Percentiles rank a stretch among this genome's conserved stretches.
Evolutionary conservation across 2,329 filamentous ascomycete genomes (phyloP).

Genomic region (Coniella lustricola): DNA sequence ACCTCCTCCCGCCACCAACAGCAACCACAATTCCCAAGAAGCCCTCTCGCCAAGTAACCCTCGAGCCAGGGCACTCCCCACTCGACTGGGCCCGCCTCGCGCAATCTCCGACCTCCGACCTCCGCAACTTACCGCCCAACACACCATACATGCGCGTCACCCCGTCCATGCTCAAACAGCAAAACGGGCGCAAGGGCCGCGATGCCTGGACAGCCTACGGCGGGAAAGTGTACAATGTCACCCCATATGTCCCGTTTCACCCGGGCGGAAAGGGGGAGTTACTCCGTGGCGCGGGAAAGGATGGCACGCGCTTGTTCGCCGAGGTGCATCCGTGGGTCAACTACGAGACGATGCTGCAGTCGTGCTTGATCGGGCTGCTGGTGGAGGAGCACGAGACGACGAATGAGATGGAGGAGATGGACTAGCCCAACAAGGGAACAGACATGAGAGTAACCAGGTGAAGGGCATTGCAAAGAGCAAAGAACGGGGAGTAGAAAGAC

Average conservation of each 20-base stretch:
- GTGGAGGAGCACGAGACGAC: constrained; percentile 45
- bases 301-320: constrained; percentile 57
- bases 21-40: constrained; percentile 33
- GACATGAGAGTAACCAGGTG: too few species aligned
- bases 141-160: constrained; percentile 65
- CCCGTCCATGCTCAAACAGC: constrained; percentile 67
- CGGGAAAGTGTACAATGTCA: constrained; percentile 90
- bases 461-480: neutral
- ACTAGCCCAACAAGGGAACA: constrained; percentile 28
- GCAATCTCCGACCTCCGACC: constrained; percentile 50
- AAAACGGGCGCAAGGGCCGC: constrained; percentile 75
- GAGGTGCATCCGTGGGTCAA: constrained; percentile 68
- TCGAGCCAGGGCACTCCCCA: constrained; percentile 87
- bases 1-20: constrained; percentile 50
- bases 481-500: neutral
- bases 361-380: constrained; percentile 56
- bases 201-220: constrained; percentile 89
- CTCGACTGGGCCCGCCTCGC: constrained; percentile 88
- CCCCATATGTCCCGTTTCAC: constrained; percentile 83
- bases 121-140: constrained; percentile 52
- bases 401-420: constrained; percentile 54
- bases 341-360: constrained; percentile 61
- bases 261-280: constrained; percentile 78
- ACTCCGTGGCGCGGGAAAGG: constrained; percentile 52
- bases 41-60: constrained; percentile 60